Evolutionary conservation across 306 rosid species (phyloP).

Genomic region (Vicia villosa): DNA sequence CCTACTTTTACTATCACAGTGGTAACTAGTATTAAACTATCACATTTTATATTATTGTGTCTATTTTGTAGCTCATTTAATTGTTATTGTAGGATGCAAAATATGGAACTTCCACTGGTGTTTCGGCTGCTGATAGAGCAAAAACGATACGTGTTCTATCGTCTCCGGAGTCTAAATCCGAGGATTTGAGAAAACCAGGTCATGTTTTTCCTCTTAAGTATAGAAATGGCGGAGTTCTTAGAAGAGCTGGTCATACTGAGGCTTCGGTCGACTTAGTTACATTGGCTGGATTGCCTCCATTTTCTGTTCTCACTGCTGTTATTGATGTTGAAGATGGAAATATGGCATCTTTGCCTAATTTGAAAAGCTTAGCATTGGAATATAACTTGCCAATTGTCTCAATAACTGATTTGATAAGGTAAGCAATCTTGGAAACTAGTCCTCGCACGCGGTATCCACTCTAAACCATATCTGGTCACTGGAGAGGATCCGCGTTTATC

Average conservation of each 20-base stretch:
- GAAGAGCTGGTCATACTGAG: conserved; percentile 89
- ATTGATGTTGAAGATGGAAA: conserved; percentile 67
- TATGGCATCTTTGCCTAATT: conserved; percentile 58
- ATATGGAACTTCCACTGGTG: conserved; percentile 69
- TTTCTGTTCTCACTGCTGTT: conserved; percentile 73
- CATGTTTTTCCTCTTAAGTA: conserved; percentile 88
- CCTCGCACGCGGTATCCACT: no score
- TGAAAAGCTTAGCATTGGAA: conserved; percentile 59
- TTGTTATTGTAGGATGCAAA: conserved; percentile 62
- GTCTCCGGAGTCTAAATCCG: conserved; percentile 57
- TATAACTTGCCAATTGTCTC: conserved; percentile 70
- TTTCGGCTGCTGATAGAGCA: conserved; percentile 82
- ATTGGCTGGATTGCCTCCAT: conserved; percentile 66
- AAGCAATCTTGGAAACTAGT: not conserved
- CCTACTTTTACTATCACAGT: conserved; percentile 88
- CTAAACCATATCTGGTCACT: no score
- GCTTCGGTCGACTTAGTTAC: conserved; percentile 82
- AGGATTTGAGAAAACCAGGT: conserved; percentile 75
- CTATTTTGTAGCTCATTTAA: not conserved
- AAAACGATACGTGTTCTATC: conserved; percentile 68
- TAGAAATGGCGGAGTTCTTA: conserved; percentile 77
- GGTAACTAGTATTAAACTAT: conserved; percentile 44
- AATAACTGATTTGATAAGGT: conserved; percentile 86
- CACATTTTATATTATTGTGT: not conserved
- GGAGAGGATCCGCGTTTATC: no score